Evolutionary conservation across 1,139 yeast species (phyloP).

Genomic region (Taphrina flavorubra): DNA sequence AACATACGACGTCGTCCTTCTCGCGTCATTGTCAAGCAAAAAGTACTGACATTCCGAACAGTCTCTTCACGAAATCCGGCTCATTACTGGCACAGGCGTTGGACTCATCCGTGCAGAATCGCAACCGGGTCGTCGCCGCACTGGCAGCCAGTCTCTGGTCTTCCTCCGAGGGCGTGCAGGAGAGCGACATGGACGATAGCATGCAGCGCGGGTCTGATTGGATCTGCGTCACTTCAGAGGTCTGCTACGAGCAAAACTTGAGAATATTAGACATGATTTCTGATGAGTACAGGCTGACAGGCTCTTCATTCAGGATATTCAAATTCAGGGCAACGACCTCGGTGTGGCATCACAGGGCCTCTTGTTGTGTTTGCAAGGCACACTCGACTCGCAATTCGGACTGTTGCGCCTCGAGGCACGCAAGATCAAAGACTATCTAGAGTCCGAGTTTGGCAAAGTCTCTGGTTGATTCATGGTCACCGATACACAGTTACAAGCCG

Average conservation of each 20-base stretch:
- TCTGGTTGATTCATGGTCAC: slow-evolving; percentile 2
- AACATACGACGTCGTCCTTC: too few species aligned
- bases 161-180: slow-evolving; percentile 1
- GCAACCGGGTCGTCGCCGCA: slow-evolving; percentile 23
- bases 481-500: too few species aligned
- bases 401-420: slow-evolving; percentile 1
- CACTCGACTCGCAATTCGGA: background rate
- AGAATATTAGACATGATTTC: background rate
- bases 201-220: slow-evolving; percentile 1
- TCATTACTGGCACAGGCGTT: slow-evolving; percentile 19
- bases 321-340: background rate
- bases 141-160: slow-evolving; percentile 30
- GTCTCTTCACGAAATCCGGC: slow-evolving; percentile 25
- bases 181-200: background rate
- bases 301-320: slow-evolving; percentile 19
- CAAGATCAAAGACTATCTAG: slow-evolving; percentile 16
- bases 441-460: slow-evolving; percentile 7
- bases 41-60: background rate
- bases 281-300: background rate
- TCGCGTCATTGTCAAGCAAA: background rate
- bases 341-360: slow-evolving; percentile 6
- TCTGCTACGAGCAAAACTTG: background rate
- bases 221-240: slow-evolving; percentile 18
- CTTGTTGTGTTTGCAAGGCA: slow-evolving; percentile 13
- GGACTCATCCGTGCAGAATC: background rate